Conservation (phyloP, 2,329 filamentous ascomycete species). For the Acrocalymma vagum region DNA sequence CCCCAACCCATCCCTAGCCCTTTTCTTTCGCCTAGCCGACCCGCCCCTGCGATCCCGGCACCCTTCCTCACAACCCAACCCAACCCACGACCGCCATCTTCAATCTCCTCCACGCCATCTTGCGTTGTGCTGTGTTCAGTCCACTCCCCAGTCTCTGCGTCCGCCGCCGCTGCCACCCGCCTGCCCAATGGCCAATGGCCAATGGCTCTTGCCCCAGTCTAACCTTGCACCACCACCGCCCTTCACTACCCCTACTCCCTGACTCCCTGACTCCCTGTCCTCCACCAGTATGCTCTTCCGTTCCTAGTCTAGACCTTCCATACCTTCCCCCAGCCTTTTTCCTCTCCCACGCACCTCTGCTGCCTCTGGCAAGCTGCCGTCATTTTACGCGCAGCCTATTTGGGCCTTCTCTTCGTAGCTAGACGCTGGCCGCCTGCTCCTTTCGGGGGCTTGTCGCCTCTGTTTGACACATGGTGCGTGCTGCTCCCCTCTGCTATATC, state of each 20-base stretch:
- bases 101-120: slow-evolving; percentile 22
- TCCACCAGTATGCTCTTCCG: slow-evolving; percentile 27
- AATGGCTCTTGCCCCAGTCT: slow-evolving; percentile 31
- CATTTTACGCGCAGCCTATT: slow-evolving; percentile 39
- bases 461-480: slow-evolving; percentile 45
- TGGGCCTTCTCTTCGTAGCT: slow-evolving; percentile 28
- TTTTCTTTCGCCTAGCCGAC: no score
- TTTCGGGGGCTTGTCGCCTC: slow-evolving; percentile 28
- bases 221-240: slow-evolving; percentile 35
- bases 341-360: slow-evolving; percentile 24
- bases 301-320: slow-evolving; percentile 35
- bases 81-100: slow-evolving; percentile 37
- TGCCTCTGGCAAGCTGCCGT: slow-evolving; percentile 33
- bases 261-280: slow-evolving; percentile 28
- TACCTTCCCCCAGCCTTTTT: slow-evolving; percentile 25
- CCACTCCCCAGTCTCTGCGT: slow-evolving; percentile 38
- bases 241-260: slow-evolving; percentile 29
- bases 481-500: slow-evolving; percentile 34
- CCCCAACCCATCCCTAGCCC: no score
- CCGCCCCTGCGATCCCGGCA: no score
- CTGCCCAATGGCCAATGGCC: slow-evolving; percentile 22
- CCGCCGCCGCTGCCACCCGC: slow-evolving; percentile 31
- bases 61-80: no score
- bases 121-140: slow-evolving; percentile 30
- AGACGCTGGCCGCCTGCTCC: slow-evolving; percentile 32